A percentile compares a stretch with the other conserved stretches of the same genome.
These are phyloP conservation scores for Leishmania arabica DNA, from an alignment of 208 protist species.

Conservation along the genomic window DNA sequence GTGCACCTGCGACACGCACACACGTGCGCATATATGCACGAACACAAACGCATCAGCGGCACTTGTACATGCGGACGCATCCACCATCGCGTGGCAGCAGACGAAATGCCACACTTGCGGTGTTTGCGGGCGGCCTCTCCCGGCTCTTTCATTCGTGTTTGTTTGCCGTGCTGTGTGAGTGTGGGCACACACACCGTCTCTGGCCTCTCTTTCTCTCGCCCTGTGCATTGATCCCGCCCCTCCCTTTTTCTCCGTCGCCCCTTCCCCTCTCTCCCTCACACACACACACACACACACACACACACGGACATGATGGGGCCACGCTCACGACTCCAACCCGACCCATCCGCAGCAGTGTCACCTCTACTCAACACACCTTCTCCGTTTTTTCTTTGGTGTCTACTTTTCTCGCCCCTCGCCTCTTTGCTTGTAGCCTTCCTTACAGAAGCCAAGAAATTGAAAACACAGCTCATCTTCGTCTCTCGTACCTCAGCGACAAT, in stretches of 20 bases:
- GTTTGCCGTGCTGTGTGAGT: not conserved
- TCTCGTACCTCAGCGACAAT: constrained; percentile 10
- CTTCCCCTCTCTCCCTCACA: not conserved
- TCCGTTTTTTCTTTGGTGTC: constrained; percentile 15
- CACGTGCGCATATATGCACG: not conserved
- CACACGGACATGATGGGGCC: not conserved
- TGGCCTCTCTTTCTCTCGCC: not conserved
- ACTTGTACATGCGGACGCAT: not conserved
- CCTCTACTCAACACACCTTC: constrained; percentile 4
- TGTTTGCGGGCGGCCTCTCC: not conserved
- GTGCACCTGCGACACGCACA: not conserved
- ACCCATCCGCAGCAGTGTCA: constrained; percentile 3
- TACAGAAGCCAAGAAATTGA: constrained; percentile 14
- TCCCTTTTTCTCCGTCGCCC: not conserved
- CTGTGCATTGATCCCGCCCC: constrained; percentile 15
- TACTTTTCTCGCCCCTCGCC: not conserved
- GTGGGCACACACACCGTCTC: not conserved
- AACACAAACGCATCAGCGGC: not conserved
- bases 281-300: not conserved
- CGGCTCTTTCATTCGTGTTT: not conserved
- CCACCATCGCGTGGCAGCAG: not conserved
- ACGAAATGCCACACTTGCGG: not conserved
- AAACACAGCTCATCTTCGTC: not conserved
- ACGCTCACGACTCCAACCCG: not conserved
- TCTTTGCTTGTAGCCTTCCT: not conserved